Evolutionary conservation across 2,329 filamentous ascomycete genomes (phyloP).

Genomic region (Monilinia laxa): DNA sequence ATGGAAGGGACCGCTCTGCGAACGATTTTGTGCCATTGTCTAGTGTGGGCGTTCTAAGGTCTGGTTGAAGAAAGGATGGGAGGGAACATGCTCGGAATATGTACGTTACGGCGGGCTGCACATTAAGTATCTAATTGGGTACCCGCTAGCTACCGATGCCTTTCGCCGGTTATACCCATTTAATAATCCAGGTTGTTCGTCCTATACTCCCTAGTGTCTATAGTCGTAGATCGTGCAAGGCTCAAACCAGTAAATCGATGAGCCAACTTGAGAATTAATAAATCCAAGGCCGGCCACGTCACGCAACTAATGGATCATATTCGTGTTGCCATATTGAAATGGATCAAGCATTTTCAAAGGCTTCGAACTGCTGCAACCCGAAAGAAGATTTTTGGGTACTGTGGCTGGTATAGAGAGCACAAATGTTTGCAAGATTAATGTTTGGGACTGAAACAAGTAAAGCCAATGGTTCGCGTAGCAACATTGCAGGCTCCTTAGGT

Average conservation of each 20-base stretch:
- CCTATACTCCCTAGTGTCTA: background rate
- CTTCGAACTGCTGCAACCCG: constrained; percentile 6
- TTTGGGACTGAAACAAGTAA: background rate
- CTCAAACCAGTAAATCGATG: constrained; percentile 5
- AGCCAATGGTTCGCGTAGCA: background rate
- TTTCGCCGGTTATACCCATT: background rate
- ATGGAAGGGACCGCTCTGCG: constrained; percentile 6
- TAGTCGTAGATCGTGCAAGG: constrained; percentile 9
- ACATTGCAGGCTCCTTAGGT: background rate
- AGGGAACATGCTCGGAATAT: constrained; percentile 4
- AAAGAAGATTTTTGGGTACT: background rate
- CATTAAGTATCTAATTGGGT: background rate
- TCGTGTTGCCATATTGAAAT: constrained; percentile 5
- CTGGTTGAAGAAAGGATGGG: constrained; percentile 20
- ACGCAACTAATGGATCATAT: constrained; percentile 6
- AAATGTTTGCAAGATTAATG: background rate
- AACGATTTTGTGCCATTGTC: constrained; percentile 4
- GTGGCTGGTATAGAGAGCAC: background rate
- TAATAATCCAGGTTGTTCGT: background rate
- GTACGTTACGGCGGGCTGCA: background rate
- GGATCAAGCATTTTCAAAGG: constrained; percentile 15
- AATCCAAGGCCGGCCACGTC: constrained; percentile 15
- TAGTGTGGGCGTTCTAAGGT: constrained; percentile 5
- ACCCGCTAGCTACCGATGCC: background rate
- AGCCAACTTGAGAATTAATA: constrained; percentile 10